These are phyloP conservation scores for Triticum urartu DNA, from an alignment of 176 grass and related monocot genomes.

Conservation along the genomic window DNA sequence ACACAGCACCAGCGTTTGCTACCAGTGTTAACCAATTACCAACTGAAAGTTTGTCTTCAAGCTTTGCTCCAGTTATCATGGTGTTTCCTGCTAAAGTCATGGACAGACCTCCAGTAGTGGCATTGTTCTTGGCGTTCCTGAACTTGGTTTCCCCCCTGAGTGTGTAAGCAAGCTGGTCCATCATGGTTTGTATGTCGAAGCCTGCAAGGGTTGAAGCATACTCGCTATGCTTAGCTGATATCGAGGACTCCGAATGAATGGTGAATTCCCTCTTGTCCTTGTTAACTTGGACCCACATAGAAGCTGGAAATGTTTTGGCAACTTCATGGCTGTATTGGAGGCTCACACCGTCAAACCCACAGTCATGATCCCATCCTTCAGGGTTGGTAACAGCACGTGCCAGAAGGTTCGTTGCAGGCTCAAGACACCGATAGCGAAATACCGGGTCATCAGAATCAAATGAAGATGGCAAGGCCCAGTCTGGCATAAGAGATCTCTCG, in stretches of 20 bases:
- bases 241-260: conserved; percentile 77
- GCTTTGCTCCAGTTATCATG: conserved; percentile 58
- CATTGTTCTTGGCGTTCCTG: conserved; percentile 63
- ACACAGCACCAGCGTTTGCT: conserved; percentile 58
- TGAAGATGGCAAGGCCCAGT: conserved; percentile 81
- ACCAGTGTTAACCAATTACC: conserved; percentile 55
- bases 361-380: conserved; percentile 97
- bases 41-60: conserved; percentile 68
- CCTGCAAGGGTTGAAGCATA: conserved; percentile 64
- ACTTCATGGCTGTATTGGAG: conserved; percentile 59
- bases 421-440: conserved; percentile 66
- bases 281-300: conserved; percentile 63
- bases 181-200: conserved; percentile 70
- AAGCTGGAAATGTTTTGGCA: conserved; percentile 51
- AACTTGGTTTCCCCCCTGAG: conserved; percentile 76
- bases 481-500: conserved; percentile 52
- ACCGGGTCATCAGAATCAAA: conserved; percentile 85
- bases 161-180: conserved; percentile 64
- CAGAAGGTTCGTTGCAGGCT: conserved; percentile 56
- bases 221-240: conserved; percentile 74
- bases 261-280: conserved; percentile 90
- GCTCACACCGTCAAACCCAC: conserved; percentile 73
- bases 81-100: conserved; percentile 73
- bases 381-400: conserved; percentile 61
- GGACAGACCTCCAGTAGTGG: conserved; percentile 65